Evolutionary conservation across 1,284 basidiomycete species (phyloP), one percentile per base, ranked within the genome.

Genomic region (Puccinia polysora): DNA sequence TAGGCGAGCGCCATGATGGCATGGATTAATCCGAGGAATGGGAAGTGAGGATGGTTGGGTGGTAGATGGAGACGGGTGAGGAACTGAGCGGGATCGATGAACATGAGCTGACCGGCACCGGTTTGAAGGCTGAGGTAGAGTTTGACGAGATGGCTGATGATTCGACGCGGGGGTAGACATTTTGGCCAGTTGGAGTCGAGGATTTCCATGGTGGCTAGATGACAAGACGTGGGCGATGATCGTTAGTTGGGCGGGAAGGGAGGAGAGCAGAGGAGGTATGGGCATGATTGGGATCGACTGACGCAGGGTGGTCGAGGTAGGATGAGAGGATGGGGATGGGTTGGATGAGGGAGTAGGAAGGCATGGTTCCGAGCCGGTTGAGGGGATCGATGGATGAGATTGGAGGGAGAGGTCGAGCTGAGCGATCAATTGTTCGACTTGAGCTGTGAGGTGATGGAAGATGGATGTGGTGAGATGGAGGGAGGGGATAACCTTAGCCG

Each of bases 1-100:
- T 56, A 68, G 47, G 53, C 53, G 20, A 68, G n/a, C n/a, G 65
- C 52, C 65, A 68, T 68, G 53, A 68, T 68, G 7, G 65, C 34
- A 36, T 68, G 65, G 30, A 68, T 36, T 45, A 68, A 49, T 4
- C 65, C 65, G 23, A 58, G 28, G 58, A 68, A 68, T 45, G 65
- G 65, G 28, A 68, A 68, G n/a, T 68, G 25, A 1, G 53, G 53
- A 43, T 68, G 47, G 45, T 15, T 43, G 20, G 65, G 65, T 43
- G 65, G 32, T 32, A 68, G 53, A 68, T 56, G 53, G 32, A 68
- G 45, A 34, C 50, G 32, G 23, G 52, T 30, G 32, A 45, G 53
- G 28, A 68, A 68, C 30, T 43, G 36, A 25, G 53, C 50, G 20
- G 52, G 52, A 40, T 68, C 53, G 40, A 58, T 12, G 38, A 68